Evolutionary conservation across 2,329 filamentous ascomycete species (phyloP).

Genomic region (Penicillium brevicompactum): DNA sequence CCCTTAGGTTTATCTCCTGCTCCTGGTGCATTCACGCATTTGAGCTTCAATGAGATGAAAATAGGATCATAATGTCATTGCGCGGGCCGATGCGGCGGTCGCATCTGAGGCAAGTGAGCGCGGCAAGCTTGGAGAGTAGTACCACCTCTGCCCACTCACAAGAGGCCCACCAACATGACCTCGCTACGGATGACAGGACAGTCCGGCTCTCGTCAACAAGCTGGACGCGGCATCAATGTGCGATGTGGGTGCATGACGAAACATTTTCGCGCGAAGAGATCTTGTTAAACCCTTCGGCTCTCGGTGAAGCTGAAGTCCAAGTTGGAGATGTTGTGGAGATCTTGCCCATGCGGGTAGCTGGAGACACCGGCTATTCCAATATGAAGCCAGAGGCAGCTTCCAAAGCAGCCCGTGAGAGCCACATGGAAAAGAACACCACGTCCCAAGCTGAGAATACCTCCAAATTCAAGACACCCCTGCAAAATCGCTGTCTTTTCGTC

Average conservation of each 20-base stretch:
- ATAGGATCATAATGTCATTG: constrained; percentile 37
- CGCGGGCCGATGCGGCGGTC: constrained; percentile 43
- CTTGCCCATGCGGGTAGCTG: constrained; percentile 54
- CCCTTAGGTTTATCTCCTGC: constrained; percentile 4
- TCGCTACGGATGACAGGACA: constrained; percentile 29
- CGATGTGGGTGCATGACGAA: constrained; percentile 67
- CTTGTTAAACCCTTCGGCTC: constrained; percentile 72
- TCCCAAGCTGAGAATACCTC: constrained; percentile 27
- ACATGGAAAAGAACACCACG: constrained; percentile 28
- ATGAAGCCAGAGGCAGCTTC: constrained; percentile 32
- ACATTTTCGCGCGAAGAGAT: constrained; percentile 77
- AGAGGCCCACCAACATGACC: constrained; percentile 29
- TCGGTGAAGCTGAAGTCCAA: constrained; percentile 64
- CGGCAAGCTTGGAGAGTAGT: constrained; percentile 41
- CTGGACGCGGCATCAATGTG: constrained; percentile 43
- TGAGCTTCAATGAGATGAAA: constrained; percentile 26
- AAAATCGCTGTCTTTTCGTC: constrained; percentile 66
- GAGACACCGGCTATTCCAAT: constrained; percentile 41
- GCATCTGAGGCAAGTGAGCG: constrained; percentile 45
- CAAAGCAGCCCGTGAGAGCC: constrained; percentile 30
- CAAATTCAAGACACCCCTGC: constrained; percentile 40
- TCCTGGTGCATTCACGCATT: background rate
- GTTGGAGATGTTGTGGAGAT: constrained; percentile 74
- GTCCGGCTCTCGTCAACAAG: constrained; percentile 29
- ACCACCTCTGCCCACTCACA: constrained; percentile 32